Evolutionary conservation across 2,329 filamentous ascomycete species (phyloP), one percentile per base, ranked within the genome.

Genomic region (Capronia americana): DNA sequence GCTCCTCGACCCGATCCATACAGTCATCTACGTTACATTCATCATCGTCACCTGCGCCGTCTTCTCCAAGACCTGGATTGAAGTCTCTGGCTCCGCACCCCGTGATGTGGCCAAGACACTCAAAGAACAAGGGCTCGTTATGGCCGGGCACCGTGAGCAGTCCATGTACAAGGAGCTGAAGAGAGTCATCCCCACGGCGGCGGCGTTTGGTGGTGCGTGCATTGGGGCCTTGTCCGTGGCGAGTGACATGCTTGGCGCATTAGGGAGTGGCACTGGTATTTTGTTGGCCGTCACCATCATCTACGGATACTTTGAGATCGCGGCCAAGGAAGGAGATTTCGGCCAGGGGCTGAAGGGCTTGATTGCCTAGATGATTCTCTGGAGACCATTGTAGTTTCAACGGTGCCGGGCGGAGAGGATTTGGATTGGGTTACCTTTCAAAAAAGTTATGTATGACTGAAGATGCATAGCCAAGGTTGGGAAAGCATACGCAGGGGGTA

Each of bases 151-250:
- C 86, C 92, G 95, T 84, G 96, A 99, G 81, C 94, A 98, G 87
- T 96, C 92, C 86, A 99, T 99, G 95, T 99, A 99, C 89, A 96
- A 96, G 87, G 95, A 99, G 84, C 88, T 99, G 72, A 99, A 99
- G 91, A 91, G 95, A 77, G 95, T 99, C 76, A 99, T 99, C 72
- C 96, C 95, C 71, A 98, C 95, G 68, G 96, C 95, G 69, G 95
- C 95, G 72, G 95, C 96, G 75, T 99, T 99, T 73, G 95, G 96
- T 81, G 95, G 95, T 86, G 95, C 95, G 73, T 98, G 94, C 86
- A 99, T 99, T 84, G 95, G 95, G 85, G 94, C 92, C 74, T 89
- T 99, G 71, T 98, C 94, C 60, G 94, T 99, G 76, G 89, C 91
- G 76, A 96, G 92, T 79, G 95, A 99, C 82, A 89, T 99, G 71